These are phyloP conservation scores for Apiotrichum montevideense DNA, from an alignment of 1,284 basidiomycete species.

Conservation along the genomic window DNA sequence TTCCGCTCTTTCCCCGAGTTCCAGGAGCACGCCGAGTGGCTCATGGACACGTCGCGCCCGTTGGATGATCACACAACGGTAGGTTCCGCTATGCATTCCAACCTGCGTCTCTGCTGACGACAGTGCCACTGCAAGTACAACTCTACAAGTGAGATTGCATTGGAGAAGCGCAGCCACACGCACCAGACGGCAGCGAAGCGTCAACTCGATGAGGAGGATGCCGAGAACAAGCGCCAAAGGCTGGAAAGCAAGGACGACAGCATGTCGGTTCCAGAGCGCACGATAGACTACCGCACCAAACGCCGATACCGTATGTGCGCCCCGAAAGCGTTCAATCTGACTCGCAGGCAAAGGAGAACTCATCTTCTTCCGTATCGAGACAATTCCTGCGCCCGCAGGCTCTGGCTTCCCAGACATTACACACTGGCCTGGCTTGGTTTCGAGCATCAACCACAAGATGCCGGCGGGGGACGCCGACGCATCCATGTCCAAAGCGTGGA, in stretches of 20 bases:
- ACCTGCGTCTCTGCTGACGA: neutral
- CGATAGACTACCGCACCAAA: constrained; percentile 13
- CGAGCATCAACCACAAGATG: constrained; percentile 6
- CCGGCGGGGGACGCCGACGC: constrained; percentile 11
- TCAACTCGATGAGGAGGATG: neutral
- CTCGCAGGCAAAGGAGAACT: constrained; percentile 34
- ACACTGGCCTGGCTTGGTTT: constrained; percentile 39
- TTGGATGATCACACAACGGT: constrained; percentile 28
- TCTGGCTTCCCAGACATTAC: constrained; percentile 24
- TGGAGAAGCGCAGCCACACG: constrained; percentile 6
- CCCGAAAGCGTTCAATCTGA: too few species aligned
- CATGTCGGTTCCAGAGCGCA: constrained; percentile 8
- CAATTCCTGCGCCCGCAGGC: constrained; percentile 19
- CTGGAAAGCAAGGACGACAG: neutral
- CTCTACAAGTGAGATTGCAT: neutral
- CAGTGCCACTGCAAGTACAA: constrained; percentile 37
- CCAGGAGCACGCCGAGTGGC: constrained; percentile 31
- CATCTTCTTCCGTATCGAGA: constrained; percentile 31
- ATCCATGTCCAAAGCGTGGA: constrained; percentile 17
- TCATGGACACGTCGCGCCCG: constrained; percentile 26
- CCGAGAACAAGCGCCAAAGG: neutral
- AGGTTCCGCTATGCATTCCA: too few species aligned
- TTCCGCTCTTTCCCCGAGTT: constrained; percentile 29
- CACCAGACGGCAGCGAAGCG: neutral
- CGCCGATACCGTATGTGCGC: constrained; percentile 13